A percentile compares a stretch with the other conserved stretches of the same genome.
Evolutionary conservation across 768 basidiomycete species (phyloP).

Genomic region (Cystobasidium tubakii): DNA sequence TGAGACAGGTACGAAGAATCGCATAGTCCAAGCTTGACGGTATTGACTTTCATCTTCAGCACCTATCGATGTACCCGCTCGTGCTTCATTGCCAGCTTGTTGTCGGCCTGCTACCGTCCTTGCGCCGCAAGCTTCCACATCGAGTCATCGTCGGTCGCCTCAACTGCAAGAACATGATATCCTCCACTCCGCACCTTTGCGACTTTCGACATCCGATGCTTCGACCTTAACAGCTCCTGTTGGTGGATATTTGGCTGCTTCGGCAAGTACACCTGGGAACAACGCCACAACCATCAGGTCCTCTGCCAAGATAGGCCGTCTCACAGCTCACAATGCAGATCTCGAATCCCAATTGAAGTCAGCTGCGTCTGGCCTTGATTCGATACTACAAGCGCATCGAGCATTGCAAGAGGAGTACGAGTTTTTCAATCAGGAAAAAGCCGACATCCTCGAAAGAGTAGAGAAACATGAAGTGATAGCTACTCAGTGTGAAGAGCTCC

Average conservation of each 20-base stretch:
- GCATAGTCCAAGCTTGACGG: too few relatives aligned
- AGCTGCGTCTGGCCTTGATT: background rate
- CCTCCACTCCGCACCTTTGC: slow-evolving; percentile 17
- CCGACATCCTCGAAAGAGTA: background rate
- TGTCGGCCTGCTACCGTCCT: background rate
- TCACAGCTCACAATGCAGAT: slow-evolving; percentile 11
- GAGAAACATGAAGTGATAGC: slow-evolving; percentile 4
- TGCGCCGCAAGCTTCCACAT: slow-evolving; percentile 6
- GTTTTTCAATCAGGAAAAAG: background rate
- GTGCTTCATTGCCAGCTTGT: background rate
- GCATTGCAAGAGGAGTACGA: background rate
- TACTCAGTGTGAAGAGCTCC: background rate
- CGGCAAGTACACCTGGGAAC: background rate
- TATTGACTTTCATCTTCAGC: background rate
- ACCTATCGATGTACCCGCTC: background rate
- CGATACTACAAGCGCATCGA: background rate
- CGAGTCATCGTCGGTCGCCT: background rate
- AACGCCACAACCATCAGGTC: background rate
- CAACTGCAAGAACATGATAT: background rate
- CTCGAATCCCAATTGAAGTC: background rate
- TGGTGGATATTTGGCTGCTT: background rate
- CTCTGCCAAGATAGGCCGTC: slow-evolving; percentile 21
- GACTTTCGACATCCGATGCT: background rate
- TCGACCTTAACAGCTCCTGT: background rate
- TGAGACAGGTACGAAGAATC: background rate